phyloP scores from a whole-genome alignment of 2,329 filamentous ascomycete genomes.

The Laburnicola sp. region DNA sequence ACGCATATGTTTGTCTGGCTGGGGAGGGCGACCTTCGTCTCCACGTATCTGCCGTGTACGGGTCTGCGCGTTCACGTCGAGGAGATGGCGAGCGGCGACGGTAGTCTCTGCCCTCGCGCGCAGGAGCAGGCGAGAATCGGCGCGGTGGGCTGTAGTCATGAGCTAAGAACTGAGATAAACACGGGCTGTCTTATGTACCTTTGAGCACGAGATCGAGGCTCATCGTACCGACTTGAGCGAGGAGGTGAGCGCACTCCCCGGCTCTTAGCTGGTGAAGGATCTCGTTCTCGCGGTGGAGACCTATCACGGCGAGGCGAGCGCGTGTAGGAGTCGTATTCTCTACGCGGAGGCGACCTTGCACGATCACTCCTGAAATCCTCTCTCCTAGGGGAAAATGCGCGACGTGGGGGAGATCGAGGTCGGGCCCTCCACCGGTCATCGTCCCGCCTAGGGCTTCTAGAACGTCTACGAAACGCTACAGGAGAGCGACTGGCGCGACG shows the following conservation, averaged over 20 bases:
- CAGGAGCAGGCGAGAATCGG: slow-evolving; percentile 49
- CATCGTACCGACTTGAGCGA: slow-evolving; percentile 49
- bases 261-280: slow-evolving; percentile 52
- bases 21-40: slow-evolving; percentile 60
- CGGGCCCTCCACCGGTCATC: slow-evolving; percentile 50
- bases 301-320: slow-evolving; percentile 50
- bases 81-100: slow-evolving; percentile 60
- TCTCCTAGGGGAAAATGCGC: slow-evolving; percentile 46
- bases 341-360: slow-evolving; percentile 46
- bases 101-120: slow-evolving; percentile 52
- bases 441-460: slow-evolving; percentile 44
- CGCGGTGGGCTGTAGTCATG: slow-evolving; percentile 36
- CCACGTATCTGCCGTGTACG: slow-evolving; percentile 54
- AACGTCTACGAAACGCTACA: slow-evolving; percentile 41
- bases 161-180: slow-evolving; percentile 1
- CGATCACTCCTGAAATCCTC: slow-evolving; percentile 44
- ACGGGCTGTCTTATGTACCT: slow-evolving; percentile 27
- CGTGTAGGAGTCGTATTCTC: slow-evolving; percentile 44
- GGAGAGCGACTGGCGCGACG: slow-evolving; percentile 47
- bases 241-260: slow-evolving; percentile 51
- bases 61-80: slow-evolving; percentile 54
- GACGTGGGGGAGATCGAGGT: slow-evolving; percentile 54
- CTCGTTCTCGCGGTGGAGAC: slow-evolving; percentile 50
- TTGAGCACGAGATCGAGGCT: slow-evolving; percentile 46
- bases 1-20: slow-evolving; percentile 40